A percentile compares a stretch with the other conserved stretches of the same genome.
phyloP scores from a whole-genome alignment of 257 asterid species.

The Jacaranda copaia region DNA sequence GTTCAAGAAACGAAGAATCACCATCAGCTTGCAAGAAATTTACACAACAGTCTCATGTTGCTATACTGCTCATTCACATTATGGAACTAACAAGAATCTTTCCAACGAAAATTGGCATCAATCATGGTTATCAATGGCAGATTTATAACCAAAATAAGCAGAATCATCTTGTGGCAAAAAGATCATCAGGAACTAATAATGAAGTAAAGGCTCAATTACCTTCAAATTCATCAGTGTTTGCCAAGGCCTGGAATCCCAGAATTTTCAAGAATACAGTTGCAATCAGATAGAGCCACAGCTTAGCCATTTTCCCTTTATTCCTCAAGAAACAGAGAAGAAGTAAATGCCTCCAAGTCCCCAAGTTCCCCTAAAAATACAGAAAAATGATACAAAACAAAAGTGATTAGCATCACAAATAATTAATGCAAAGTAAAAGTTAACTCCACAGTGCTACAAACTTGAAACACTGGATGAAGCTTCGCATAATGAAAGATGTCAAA shows the following conservation, averaged over 20 bases:
- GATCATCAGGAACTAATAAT: background rate
- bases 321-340: slow-evolving; percentile 1
- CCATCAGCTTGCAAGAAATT: slow-evolving; percentile 1
- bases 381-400: background rate
- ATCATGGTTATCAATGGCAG: background rate
- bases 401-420: slow-evolving; percentile 32
- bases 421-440: slow-evolving; percentile 32
- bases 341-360: slow-evolving; percentile 19
- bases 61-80: too few species aligned
- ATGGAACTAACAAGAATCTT: background rate
- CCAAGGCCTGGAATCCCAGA: slow-evolving; percentile 51
- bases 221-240: slow-evolving; percentile 60
- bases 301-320: slow-evolving; percentile 50
- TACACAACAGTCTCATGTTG: background rate
- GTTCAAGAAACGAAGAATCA: too few species aligned
- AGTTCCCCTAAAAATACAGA: slow-evolving; percentile 21
- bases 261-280: slow-evolving; percentile 41
- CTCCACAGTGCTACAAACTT: slow-evolving; percentile 28
- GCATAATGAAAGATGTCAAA: slow-evolving; percentile 50
- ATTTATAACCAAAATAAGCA: background rate
- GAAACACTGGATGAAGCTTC: slow-evolving; percentile 43
- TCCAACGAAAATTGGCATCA: background rate
- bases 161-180: background rate
- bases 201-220: slow-evolving; percentile 47
- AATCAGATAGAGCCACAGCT: slow-evolving; percentile 40